phyloP scores from a whole-genome alignment of 805 yeast species.

The Lipomyces starkeyi region DNA sequence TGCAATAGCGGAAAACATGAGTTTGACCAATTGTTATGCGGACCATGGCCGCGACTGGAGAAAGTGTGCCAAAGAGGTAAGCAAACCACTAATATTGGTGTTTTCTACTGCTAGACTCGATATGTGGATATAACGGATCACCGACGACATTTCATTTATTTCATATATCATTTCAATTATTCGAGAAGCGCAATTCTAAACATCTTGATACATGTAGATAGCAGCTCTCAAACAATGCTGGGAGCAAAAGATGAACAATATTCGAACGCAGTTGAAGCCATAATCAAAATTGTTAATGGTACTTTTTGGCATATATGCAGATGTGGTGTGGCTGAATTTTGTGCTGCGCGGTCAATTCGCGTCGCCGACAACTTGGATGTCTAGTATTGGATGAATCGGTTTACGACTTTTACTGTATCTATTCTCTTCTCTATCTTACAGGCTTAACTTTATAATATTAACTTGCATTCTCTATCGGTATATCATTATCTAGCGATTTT shows the following conservation, averaged over 20 bases:
- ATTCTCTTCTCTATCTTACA: background rate
- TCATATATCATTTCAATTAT: background rate
- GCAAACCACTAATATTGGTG: conserved; percentile 37
- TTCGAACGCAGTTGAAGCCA: conserved; percentile 45
- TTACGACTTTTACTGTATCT: background rate
- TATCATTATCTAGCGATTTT: background rate
- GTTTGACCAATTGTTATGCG: conserved; percentile 76
- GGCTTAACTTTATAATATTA: background rate
- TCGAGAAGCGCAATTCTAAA: background rate
- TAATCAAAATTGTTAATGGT: background rate
- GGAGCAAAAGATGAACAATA: conserved; percentile 61
- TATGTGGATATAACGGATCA: background rate
- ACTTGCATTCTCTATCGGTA: background rate
- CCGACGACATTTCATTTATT: background rate
- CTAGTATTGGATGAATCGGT: background rate
- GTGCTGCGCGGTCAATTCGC: background rate
- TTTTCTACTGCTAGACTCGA: background rate
- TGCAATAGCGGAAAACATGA: conserved; percentile 64
- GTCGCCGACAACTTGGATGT: background rate
- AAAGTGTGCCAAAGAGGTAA: conserved; percentile 66
- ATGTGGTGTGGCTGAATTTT: background rate
- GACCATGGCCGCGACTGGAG: conserved; percentile 81
- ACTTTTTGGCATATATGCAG: background rate
- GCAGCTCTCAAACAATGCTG: conserved; percentile 67
- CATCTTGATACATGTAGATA: conserved; percentile 50